Conservation (phyloP, 345 rosid genomes). For the Bruguiera gymnorhiza region DNA sequence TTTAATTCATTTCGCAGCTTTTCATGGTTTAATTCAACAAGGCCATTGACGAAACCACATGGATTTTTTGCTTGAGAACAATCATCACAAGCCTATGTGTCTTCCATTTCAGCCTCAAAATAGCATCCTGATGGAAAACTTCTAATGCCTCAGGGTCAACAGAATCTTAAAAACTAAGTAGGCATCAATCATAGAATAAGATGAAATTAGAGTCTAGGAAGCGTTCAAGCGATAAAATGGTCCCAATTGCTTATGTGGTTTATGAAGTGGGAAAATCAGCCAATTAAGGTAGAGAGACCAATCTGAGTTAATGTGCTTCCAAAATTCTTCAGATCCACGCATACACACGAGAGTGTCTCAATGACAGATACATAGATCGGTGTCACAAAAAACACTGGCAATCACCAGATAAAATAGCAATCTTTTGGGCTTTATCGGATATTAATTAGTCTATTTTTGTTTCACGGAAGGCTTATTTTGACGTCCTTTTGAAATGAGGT, state of each 20-base stretch:
- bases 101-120: constrained; percentile 15
- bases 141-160: constrained; percentile 26
- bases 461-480: no score
- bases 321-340: no score
- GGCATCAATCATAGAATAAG: constrained; percentile 5
- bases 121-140: constrained; percentile 39
- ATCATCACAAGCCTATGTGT: not conserved
- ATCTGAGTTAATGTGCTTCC: no score
- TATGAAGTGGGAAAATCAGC: not conserved
- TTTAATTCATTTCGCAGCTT: constrained; percentile 17
- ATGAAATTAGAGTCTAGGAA: not conserved
- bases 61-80: constrained; percentile 20
- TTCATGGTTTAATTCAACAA: constrained; percentile 12
- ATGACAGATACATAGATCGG: no score
- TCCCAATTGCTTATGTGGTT: not conserved
- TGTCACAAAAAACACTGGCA: no score
- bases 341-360: no score
- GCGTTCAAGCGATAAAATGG: not conserved
- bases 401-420: no score
- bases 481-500: no score
- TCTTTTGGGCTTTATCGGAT: no score
- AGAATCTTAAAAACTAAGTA: constrained; percentile 11
- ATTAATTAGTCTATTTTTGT: no score
- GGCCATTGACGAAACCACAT: constrained; percentile 15
- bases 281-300: no score